Evolutionary conservation across 2,329 filamentous ascomycete genomes (phyloP).

Genomic region (Colletotrichum sp.): DNA sequence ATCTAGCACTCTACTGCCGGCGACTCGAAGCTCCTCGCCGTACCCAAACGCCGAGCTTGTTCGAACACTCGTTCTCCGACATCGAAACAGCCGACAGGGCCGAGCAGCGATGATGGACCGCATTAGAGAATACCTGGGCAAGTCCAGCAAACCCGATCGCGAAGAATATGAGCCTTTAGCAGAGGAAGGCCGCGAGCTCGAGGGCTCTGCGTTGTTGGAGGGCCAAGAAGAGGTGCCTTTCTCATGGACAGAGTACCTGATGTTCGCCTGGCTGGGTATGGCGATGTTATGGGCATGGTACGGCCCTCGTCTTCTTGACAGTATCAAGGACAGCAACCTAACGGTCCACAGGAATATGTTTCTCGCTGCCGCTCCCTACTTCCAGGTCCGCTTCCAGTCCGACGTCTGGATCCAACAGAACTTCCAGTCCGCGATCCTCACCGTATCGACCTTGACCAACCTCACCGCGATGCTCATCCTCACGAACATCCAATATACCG

Average conservation of each 20-base stretch:
- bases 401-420: constrained; percentile 75
- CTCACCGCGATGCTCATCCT: constrained; percentile 78
- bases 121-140: constrained; percentile 13
- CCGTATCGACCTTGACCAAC: constrained; percentile 85
- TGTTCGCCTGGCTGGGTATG: constrained; percentile 85
- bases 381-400: constrained; percentile 78
- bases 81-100: not conserved
- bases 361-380: constrained; percentile 92
- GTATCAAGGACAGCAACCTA: not conserved
- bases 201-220: constrained; percentile 31
- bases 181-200: constrained; percentile 28
- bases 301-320: constrained; percentile 27
- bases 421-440: constrained; percentile 90
- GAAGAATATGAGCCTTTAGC: constrained; percentile 30
- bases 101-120: constrained; percentile 14
- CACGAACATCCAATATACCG: constrained; percentile 78
- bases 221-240: constrained; percentile 59
- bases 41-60: not conserved
- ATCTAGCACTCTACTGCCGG: not conserved
- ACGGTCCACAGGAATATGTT: constrained; percentile 85
- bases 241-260: constrained; percentile 84
- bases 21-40: not conserved
- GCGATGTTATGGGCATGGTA: constrained; percentile 99
- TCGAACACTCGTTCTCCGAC: not conserved
- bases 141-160: constrained; percentile 8